Base-by-base conservation (phyloP, 306 rosid species). In the Crataegus laevigata region DNA sequence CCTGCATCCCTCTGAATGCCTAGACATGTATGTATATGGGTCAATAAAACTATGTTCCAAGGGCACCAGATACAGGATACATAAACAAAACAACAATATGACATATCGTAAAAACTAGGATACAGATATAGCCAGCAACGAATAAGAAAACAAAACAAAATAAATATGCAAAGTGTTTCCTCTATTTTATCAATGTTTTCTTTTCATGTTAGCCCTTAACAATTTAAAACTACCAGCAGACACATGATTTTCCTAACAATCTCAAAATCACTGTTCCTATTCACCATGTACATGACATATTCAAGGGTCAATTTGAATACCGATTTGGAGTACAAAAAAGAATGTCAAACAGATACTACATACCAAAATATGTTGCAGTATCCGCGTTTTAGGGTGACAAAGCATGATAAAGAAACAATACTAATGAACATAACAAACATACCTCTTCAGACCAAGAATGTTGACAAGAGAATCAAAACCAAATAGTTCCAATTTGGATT, bases 381-480 rank as follows among this genome's bases (percentile, higher is more conserved):
- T 47, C 22, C 15, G 32, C 2, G 19, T 30, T n/a, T n/a, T 11
- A 6, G 57, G 29, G 65, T 29, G 30, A 71, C 65, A 30, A n/a
- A 59, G n/a, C 32, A 25, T 0, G 24, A 26, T 40, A 2, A 1
- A n/a, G 25, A 60, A 57, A n/a, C 15, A 70, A 50, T 9, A 75
- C 26, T 42, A 60, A 62, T 8, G 65, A 68, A 51, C 66, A 68
- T 24, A 34, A 81, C 68, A 34, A 67, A 6, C 32, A 30, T 82
- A 94, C 99, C 99, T 96, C 84, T 85, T 96, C 66, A 96, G 98
- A 81, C 99, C 99, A 45, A 96, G 98, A 89, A 96, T 96, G 79
- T 92, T 96, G 78, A 96, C 99, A 65, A 96, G 99, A 75, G 99
- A 96, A 89, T 94, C 99, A 82, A 96, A 96, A 79, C 99, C 99